Evolutionary conservation across 805 yeast species (phyloP).

Genomic region (Saccharomycopsis capsularis): DNA sequence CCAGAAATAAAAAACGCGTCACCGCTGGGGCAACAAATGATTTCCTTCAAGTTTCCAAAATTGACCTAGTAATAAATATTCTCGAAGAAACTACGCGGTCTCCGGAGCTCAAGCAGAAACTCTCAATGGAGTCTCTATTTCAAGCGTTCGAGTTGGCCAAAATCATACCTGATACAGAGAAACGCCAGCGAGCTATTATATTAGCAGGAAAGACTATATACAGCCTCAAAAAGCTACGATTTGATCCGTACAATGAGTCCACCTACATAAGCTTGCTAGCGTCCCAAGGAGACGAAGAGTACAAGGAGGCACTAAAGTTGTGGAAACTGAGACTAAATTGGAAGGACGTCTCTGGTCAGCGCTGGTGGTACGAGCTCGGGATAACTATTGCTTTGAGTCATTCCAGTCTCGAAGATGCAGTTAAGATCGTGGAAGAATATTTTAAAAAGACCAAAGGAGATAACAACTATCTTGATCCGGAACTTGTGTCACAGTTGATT

Average conservation of each 20-base stretch:
- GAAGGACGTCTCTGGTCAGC: constrained; percentile 32
- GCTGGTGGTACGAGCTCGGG: constrained; percentile 53
- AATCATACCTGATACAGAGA: background rate
- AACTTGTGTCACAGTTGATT: background rate
- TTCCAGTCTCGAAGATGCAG: background rate
- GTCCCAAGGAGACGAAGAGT: constrained; percentile 26
- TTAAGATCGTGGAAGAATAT: background rate
- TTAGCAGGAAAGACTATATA: constrained; percentile 41
- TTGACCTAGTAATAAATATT: background rate
- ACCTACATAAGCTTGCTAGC: constrained; percentile 41
- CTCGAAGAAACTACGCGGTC: background rate
- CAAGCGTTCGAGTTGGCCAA: constrained; percentile 4
- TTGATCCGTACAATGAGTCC: constrained; percentile 46
- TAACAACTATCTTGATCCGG: background rate
- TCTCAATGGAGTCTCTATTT: background rate
- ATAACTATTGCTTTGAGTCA: constrained; percentile 26
- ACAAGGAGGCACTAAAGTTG: constrained; percentile 33
- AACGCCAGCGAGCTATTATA: background rate
- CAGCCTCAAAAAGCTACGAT: constrained; percentile 33
- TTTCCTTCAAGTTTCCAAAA: background rate
- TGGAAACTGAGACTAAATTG: constrained; percentile 28
- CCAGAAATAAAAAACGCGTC: too few relatives aligned
- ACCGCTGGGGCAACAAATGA: too few relatives aligned
- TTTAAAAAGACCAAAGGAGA: background rate
- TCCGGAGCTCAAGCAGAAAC: background rate